Conservation (phyloP, 1,284 basidiomycete species). For the Sparassis latifolia region DNA sequence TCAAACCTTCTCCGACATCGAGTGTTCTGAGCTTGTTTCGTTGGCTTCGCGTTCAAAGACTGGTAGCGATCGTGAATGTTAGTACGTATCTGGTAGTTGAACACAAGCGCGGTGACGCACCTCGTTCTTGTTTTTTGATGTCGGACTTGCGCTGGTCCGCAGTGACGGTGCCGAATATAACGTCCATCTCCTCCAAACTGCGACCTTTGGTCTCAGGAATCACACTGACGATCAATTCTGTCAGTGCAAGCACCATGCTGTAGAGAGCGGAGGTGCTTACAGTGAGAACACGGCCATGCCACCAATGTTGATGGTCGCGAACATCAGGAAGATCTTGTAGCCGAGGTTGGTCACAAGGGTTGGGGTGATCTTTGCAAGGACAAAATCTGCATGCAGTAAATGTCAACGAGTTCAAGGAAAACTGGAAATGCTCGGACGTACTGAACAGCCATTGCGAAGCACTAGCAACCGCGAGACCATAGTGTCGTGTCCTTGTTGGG, state of each 20-base stretch:
- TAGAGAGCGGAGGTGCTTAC: slow-evolving; percentile 12
- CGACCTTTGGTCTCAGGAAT: slow-evolving; percentile 75
- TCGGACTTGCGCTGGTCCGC: slow-evolving; percentile 50
- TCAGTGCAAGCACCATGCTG: slow-evolving; percentile 10
- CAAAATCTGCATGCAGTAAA: slow-evolving; percentile 46
- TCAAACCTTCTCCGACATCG: slow-evolving; percentile 16
- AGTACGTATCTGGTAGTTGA: not conserved
- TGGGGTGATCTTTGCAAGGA: slow-evolving; percentile 67
- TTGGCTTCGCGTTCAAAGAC: slow-evolving; percentile 15
- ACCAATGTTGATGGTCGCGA: slow-evolving; percentile 52
- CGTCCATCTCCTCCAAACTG: slow-evolving; percentile 74
- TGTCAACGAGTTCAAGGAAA: slow-evolving; percentile 1
- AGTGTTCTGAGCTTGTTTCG: slow-evolving; percentile 17
- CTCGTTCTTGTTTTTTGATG: slow-evolving; percentile 41
- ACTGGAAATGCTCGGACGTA: slow-evolving; percentile 25
- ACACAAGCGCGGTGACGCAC: slow-evolving; percentile 15
- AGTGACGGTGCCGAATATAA: slow-evolving; percentile 68
- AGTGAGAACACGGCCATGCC: slow-evolving; percentile 29
- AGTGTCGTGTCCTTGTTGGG: slow-evolving; percentile 75
- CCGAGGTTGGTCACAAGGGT: slow-evolving; percentile 53
- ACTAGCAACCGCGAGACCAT: slow-evolving; percentile 66
- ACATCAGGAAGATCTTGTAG: slow-evolving; percentile 68
- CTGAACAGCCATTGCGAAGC: slow-evolving; percentile 79
- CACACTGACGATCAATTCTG: slow-evolving; percentile 32
- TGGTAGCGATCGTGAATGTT: slow-evolving; percentile 1